Evolutionary conservation across 179 eudicot species (phyloP).

Genomic region (Kewa caespitosa): DNA sequence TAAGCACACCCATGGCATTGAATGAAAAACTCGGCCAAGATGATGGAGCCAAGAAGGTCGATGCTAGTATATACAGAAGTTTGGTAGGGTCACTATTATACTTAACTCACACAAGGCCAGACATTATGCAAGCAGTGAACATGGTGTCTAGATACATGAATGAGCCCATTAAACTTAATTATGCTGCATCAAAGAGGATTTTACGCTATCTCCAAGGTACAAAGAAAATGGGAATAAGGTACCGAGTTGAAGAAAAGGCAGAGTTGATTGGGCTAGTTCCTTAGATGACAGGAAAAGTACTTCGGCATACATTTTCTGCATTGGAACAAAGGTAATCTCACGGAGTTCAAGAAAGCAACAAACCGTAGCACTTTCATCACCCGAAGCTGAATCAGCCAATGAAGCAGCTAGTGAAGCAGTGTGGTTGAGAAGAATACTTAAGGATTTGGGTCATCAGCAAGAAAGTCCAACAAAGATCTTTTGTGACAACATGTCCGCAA

Average conservation of each 20-base stretch:
- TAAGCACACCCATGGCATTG: conserved; percentile 6
- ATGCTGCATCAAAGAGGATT: conserved; percentile 21
- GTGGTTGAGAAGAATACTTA: conserved; percentile 13
- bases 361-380: conserved; percentile 7
- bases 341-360: conserved; percentile 17
- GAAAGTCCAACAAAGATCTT: not conserved
- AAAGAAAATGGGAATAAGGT: conserved; percentile 11
- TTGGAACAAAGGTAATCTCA: no score
- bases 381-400: conserved; percentile 21
- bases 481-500: not conserved
- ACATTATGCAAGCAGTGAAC: not conserved
- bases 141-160: conserved; percentile 26
- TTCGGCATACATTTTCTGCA: no score
- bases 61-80: conserved; percentile 8
- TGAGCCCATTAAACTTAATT: conserved; percentile 13
- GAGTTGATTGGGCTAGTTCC: not conserved
- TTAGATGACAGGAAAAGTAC: conserved; percentile 1
- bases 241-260: not conserved
- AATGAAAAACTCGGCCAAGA: conserved; percentile 3
- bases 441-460: not conserved
- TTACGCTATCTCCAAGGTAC: conserved; percentile 18
- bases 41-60: conserved; percentile 9
- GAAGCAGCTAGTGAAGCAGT: conserved; percentile 22
- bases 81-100: conserved; percentile 19
- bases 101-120: conserved; percentile 19